Percentiles rank a stretch among this genome's conserved stretches.
Evolutionary conservation across 2,329 filamentous ascomycete genomes (phyloP).

Genomic region (Moelleriella libera): DNA sequence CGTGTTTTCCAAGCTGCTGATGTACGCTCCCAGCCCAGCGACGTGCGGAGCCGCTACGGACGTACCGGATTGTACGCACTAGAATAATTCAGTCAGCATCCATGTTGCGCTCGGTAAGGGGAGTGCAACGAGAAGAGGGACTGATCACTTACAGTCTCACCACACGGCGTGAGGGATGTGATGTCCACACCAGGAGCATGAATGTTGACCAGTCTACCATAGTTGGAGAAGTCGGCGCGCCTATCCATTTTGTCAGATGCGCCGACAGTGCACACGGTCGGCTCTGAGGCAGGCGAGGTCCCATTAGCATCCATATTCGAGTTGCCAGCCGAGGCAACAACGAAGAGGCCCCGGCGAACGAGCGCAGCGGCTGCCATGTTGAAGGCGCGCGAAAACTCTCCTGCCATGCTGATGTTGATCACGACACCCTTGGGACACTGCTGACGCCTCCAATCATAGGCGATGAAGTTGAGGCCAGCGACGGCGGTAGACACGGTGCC

Average conservation of each 20-base stretch:
- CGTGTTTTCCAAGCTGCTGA: neutral
- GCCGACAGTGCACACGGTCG: neutral
- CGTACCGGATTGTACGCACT: neutral
- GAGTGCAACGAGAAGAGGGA: neutral
- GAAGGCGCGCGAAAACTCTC: neutral
- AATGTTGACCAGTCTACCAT: neutral
- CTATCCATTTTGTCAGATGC: neutral
- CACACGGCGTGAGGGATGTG: neutral
- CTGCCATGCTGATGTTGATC: slow-evolving; percentile 32
- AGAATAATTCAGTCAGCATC: neutral
- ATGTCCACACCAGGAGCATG: neutral
- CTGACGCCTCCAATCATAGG: slow-evolving; percentile 18
- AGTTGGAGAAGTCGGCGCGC: neutral
- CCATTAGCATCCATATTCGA: neutral
- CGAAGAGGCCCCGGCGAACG: neutral
- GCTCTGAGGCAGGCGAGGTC: neutral
- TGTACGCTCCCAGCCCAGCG: neutral
- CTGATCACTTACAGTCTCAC: neutral
- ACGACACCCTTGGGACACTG: slow-evolving; percentile 30
- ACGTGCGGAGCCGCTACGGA: neutral
- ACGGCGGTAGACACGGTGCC: slow-evolving; percentile 24
- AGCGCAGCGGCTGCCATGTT: neutral
- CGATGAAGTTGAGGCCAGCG: slow-evolving; percentile 29
- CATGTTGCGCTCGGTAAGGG: neutral
- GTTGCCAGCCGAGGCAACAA: neutral